Evolutionary conservation across 2,329 filamentous ascomycete genomes (phyloP).

Genomic region (Sclerotinia borealis): DNA sequence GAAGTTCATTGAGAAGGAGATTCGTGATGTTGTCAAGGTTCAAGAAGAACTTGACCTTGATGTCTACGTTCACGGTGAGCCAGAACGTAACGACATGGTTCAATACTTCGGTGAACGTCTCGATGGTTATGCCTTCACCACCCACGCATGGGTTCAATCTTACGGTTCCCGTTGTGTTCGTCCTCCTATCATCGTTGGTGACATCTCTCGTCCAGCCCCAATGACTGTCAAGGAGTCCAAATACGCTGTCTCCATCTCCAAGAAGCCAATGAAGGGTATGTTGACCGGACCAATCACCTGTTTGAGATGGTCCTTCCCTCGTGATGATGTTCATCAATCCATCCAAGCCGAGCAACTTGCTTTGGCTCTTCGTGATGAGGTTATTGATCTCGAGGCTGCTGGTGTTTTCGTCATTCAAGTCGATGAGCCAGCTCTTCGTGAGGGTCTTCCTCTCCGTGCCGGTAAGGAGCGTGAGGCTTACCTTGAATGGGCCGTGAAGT

Average conservation of each 20-base stretch:
- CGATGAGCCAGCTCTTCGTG: conserved; percentile 97
- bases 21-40: conserved; percentile 87
- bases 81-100: conserved; percentile 99
- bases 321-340: conserved; percentile 98
- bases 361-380: conserved; percentile 96
- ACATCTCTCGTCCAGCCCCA: conserved; percentile 90
- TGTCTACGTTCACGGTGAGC: conserved; percentile 97
- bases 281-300: conserved; percentile 98
- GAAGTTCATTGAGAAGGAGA: conserved; percentile 99
- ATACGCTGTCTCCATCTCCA: conserved; percentile 91
- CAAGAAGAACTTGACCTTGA: conserved; percentile 98
- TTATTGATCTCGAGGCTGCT: conserved; percentile 93
- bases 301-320: conserved; percentile 98
- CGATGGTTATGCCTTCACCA: conserved; percentile 96
- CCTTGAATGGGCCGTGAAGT: conserved; percentile 94
- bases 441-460: conserved; percentile 93
- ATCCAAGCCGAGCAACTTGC: conserved; percentile 98
- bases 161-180: conserved; percentile 98
- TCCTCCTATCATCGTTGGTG: conserved; percentile 96
- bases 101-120: conserved; percentile 99
- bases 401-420: conserved; percentile 98
- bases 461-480: conserved; percentile 96
- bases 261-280: conserved; percentile 99
- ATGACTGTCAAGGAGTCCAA: conserved; percentile 99
- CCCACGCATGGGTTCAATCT: conserved; percentile 96